These are phyloP conservation scores for Syncephalis plumigaleata DNA, from an alignment of 371 early-diverging fungal species.

Conservation along the genomic window DNA sequence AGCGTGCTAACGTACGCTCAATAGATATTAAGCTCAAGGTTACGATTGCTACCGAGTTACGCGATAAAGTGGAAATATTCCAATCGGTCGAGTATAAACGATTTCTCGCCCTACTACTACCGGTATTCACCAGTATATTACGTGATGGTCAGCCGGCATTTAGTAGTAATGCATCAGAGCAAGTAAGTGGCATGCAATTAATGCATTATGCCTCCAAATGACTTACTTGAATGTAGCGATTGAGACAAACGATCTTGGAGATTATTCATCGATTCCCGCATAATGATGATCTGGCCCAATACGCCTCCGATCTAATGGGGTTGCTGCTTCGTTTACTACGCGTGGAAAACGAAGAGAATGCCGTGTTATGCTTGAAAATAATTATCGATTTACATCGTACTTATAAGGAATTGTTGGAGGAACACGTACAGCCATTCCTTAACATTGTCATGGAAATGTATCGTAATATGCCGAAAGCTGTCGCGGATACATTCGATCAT, in stretches of 20 bases:
- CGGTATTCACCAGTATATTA: conserved; percentile 63
- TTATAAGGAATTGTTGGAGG: conserved; percentile 63
- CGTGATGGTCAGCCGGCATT: conserved; percentile 62
- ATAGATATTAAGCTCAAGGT: conserved; percentile 46
- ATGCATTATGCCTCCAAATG: not conserved
- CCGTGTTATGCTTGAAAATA: conserved; percentile 76
- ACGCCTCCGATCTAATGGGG: conserved; percentile 32
- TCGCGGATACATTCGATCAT: conserved; percentile 59
- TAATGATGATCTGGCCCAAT: conserved; percentile 52
- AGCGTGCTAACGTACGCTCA: too few relatives aligned
- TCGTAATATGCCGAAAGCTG: conserved; percentile 70
- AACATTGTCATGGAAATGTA: conserved; percentile 86
- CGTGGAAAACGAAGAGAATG: conserved; percentile 95
- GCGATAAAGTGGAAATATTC: conserved; percentile 80
- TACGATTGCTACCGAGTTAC: conserved; percentile 71
- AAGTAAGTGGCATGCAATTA: conserved; percentile 31
- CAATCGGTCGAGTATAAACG: conserved; percentile 71
- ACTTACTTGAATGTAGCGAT: conserved; percentile 37
- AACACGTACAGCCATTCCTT: conserved; percentile 76
- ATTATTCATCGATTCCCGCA: conserved; percentile 84
- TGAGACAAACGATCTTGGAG: conserved; percentile 79
- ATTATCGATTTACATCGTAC: conserved; percentile 86
- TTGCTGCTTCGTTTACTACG: conserved; percentile 61
- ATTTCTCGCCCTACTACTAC: conserved; percentile 59
- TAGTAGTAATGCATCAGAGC: conserved; percentile 59